Conservation (phyloP, 1,284 basidiomycete genomes). For the Inonotus hispidus region DNA sequence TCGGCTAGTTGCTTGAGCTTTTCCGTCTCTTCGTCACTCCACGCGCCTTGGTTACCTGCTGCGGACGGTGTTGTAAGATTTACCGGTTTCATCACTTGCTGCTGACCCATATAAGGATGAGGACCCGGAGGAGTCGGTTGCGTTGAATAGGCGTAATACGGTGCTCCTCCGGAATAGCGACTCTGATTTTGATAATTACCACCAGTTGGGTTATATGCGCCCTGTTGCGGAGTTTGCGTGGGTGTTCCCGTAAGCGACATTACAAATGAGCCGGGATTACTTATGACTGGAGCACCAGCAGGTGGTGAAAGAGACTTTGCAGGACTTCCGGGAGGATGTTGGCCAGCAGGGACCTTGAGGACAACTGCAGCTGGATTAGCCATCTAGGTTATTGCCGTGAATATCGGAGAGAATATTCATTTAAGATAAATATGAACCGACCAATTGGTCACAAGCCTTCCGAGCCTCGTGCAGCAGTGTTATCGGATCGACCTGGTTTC, state of each 20-base stretch:
- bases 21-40: constrained; percentile 72
- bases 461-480: constrained; percentile 69
- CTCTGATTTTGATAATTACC: constrained; percentile 9
- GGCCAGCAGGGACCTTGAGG: constrained; percentile 44
- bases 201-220: constrained; percentile 34
- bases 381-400: constrained; percentile 37
- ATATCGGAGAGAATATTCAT: neutral
- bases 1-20: constrained; percentile 60
- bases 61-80: constrained; percentile 21
- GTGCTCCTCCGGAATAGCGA: constrained; percentile 51
- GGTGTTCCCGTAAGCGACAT: constrained; percentile 45
- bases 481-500: constrained; percentile 64
- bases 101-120: constrained; percentile 19
- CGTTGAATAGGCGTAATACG: constrained; percentile 48
- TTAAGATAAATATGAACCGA: constrained; percentile 30
- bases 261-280: constrained; percentile 64
- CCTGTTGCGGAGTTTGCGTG: constrained; percentile 33
- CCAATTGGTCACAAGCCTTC: constrained; percentile 67
- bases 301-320: constrained; percentile 24
- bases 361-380: constrained; percentile 64
- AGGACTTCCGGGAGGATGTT: constrained; percentile 26
- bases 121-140: constrained; percentile 14
- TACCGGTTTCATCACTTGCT: constrained; percentile 19
- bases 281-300: constrained; percentile 41
- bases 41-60: constrained; percentile 54